A percentile compares a stretch with the other conserved stretches of the same genome.
phyloP scores from a whole-genome alignment of 2,329 filamentous ascomycete species.

The Clonostachys sp. region DNA sequence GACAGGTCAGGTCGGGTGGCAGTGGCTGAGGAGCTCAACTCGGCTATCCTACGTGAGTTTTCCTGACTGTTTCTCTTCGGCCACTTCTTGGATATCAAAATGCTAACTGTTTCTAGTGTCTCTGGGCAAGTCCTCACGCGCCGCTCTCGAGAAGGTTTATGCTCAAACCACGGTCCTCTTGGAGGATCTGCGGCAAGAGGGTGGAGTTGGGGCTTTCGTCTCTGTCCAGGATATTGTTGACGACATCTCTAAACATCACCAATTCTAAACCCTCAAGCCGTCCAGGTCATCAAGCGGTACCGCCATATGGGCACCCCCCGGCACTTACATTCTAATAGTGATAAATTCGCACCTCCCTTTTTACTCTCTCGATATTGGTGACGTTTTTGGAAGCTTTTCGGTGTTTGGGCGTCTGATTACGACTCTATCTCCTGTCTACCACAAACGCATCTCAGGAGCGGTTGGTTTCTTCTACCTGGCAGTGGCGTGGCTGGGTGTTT shows the following conservation, averaged over 20 bases:
- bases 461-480: too few relatives aligned
- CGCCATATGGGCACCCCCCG: too few relatives aligned
- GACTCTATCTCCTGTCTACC: too few relatives aligned
- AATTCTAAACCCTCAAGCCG: too few relatives aligned
- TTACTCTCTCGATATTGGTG: too few relatives aligned
- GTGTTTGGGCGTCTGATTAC: too few relatives aligned
- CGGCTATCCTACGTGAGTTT: constrained; percentile 78
- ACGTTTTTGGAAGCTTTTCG: too few relatives aligned
- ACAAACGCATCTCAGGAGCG: too few relatives aligned
- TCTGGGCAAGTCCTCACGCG: constrained; percentile 81
- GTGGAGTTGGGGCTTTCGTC: constrained; percentile 78
- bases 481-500: too few relatives aligned
- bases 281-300: too few relatives aligned
- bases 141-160: constrained; percentile 79
- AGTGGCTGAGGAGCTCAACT: constrained; percentile 91
- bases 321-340: too few relatives aligned
- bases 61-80: background rate
- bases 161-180: constrained; percentile 83
- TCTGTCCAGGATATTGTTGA: constrained; percentile 49
- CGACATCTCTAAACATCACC: constrained; percentile 30
- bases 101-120: constrained; percentile 54
- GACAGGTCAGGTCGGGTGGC: constrained; percentile 69
- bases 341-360: too few relatives aligned
- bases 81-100: background rate
- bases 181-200: constrained; percentile 75